Conservation (phyloP, 148 eudicot species). For the Diospyros kaki region DNA sequence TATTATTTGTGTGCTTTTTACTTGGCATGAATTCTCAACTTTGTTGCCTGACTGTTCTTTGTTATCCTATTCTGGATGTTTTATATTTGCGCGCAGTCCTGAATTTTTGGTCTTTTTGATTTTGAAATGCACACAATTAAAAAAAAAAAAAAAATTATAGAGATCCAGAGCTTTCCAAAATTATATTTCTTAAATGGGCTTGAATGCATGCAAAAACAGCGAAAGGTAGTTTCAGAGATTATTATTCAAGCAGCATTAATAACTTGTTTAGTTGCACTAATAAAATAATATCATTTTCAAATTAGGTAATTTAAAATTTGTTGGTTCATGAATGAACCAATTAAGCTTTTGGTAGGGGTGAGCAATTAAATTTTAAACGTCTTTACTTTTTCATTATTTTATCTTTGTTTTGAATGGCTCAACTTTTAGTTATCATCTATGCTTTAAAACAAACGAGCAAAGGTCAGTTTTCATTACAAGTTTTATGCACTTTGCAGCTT, state of each 20-base stretch:
- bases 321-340: too few species aligned
- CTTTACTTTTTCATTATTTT: too few species aligned
- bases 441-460: too few species aligned
- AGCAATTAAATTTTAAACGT: too few species aligned
- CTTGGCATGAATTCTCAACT: slow-evolving; percentile 3
- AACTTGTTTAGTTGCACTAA: too few species aligned
- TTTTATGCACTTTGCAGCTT: too few species aligned
- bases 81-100: not conserved
- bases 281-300: too few species aligned
- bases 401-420: too few species aligned
- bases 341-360: too few species aligned
- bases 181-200: not conserved
- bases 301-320: too few species aligned
- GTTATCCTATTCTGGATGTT: not conserved
- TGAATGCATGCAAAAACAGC: not conserved
- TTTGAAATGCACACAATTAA: not conserved
- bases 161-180: not conserved
- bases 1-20: not conserved
- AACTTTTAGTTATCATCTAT: too few species aligned
- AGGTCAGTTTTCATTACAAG: too few species aligned
- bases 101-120: not conserved
- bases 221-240: not conserved
- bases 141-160: not conserved
- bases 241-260: not conserved
- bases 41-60: not conserved